These are phyloP conservation scores for Strombidium stylifer DNA, from an alignment of 73 alveolate genomes.

Conservation along the genomic window DNA sequence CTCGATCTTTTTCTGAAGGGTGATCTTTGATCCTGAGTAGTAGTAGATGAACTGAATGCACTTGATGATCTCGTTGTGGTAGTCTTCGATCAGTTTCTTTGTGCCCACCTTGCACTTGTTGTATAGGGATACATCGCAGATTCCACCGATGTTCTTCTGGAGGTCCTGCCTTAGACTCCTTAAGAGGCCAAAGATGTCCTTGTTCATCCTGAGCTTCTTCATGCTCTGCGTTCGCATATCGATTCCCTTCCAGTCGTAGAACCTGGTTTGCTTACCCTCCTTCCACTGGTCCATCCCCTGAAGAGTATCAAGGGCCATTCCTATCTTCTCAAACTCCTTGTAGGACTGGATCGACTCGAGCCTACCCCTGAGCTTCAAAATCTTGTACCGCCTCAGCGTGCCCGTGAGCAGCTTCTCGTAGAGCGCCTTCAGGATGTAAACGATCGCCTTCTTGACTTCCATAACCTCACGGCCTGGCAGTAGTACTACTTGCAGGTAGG, in stretches of 20 bases:
- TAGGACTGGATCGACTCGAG: constrained; percentile 3
- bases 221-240: constrained; percentile 4
- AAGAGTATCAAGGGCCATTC: constrained; percentile 45
- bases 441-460: too few relatives aligned
- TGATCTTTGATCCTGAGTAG: constrained; percentile 25
- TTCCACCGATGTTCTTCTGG: constrained; percentile 55
- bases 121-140: constrained; percentile 44
- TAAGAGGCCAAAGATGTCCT: constrained; percentile 46
- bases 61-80: constrained; percentile 58
- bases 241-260: constrained; percentile 49
- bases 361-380: constrained; percentile 6
- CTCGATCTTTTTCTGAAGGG: constrained; percentile 42
- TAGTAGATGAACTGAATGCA: constrained; percentile 42
- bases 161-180: constrained; percentile 49
- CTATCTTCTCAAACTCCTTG: constrained; percentile 40
- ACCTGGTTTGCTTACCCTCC: constrained; percentile 10
- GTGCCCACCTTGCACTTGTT: constrained; percentile 62
- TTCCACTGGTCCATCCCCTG: constrained; percentile 68
- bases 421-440: too few relatives aligned
- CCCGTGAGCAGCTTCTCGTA: too few relatives aligned
- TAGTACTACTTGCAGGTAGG: too few relatives aligned
- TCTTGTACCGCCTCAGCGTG: too few relatives aligned
- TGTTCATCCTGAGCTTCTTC: constrained; percentile 28
- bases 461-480: too few relatives aligned
- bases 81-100: constrained; percentile 53